phyloP scores from a whole-genome alignment of 192 early-diverging fungal species.

The Glomus cerebriforme region DNA sequence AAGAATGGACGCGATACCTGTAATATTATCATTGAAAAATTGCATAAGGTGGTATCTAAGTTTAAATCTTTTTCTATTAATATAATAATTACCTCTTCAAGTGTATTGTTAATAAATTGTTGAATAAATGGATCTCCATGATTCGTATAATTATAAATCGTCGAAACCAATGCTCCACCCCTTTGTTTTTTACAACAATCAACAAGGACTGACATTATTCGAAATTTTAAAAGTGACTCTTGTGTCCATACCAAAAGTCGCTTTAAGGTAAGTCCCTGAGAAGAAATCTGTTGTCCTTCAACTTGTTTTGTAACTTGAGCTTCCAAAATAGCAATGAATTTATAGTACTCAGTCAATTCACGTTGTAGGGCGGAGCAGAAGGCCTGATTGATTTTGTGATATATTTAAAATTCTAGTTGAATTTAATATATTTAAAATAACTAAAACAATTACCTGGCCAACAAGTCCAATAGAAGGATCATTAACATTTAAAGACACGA shows the following conservation, averaged over 20 bases:
- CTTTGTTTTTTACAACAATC: constrained; percentile 63
- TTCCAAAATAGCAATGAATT: constrained; percentile 84
- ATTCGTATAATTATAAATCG: constrained; percentile 78
- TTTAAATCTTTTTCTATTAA: constrained; percentile 7
- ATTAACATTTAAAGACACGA: constrained; percentile 50
- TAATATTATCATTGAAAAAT: neutral
- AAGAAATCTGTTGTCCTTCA: constrained; percentile 39
- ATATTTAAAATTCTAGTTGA: neutral
- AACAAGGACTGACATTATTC: constrained; percentile 72
- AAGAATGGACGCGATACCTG: constrained; percentile 87
- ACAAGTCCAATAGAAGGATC: constrained; percentile 57
- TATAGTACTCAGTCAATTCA: constrained; percentile 84
- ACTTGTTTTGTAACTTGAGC: constrained; percentile 63
- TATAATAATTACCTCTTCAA: constrained; percentile 59
- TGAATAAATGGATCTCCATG: constrained; percentile 93
- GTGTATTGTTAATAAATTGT: constrained; percentile 70
- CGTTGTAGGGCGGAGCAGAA: constrained; percentile 79
- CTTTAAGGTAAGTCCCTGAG: constrained; percentile 74
- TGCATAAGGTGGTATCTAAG: neutral
- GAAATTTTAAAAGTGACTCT: constrained; percentile 74
- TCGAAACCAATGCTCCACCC: constrained; percentile 73
- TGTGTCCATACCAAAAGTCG: constrained; percentile 85
- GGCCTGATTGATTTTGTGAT: constrained; percentile 51
- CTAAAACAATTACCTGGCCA: constrained; percentile 48
- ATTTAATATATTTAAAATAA: neutral